phyloP scores from a whole-genome alignment of 1,284 basidiomycete genomes.

The Heterobasidion parviporum region DNA sequence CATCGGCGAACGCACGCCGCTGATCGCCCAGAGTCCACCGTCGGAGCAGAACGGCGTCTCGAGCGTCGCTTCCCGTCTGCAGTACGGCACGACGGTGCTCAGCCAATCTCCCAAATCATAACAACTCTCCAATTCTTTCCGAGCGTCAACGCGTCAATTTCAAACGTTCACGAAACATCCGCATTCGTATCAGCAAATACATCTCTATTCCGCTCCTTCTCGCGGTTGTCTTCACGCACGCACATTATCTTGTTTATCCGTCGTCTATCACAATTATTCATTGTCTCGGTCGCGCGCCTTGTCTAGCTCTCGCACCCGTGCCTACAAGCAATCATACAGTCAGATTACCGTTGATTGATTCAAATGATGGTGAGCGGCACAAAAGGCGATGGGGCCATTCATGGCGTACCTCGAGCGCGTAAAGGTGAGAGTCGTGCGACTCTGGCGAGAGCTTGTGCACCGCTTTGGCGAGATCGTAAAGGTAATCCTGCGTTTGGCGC shows the following conservation, averaged over 20 bases:
- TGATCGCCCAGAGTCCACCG: constrained; percentile 9
- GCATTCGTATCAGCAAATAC: background rate
- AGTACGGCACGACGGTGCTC: background rate
- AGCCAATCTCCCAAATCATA: background rate
- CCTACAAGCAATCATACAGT: constrained; percentile 11
- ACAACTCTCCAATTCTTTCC: background rate
- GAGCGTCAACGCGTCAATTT: no score
- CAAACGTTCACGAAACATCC: background rate
- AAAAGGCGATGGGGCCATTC: background rate
- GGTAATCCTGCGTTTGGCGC: constrained; percentile 54
- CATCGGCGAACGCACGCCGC: constrained; percentile 12
- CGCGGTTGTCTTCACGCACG: no score
- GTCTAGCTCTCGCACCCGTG: constrained; percentile 22
- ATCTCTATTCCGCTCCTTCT: background rate
- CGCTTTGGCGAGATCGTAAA: constrained; percentile 64
- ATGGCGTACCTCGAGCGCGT: constrained; percentile 54
- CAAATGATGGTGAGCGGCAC: background rate
- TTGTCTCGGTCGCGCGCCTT: background rate
- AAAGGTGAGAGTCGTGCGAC: constrained; percentile 71
- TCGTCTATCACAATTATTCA: background rate
- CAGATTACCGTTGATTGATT: background rate
- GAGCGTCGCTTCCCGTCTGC: background rate
- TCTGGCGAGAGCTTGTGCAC: constrained; percentile 65
- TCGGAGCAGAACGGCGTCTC: background rate
- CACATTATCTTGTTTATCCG: background rate